phyloP scores from a whole-genome alignment of 768 basidiomycete species.

The Tephrocybe sp. region DNA sequence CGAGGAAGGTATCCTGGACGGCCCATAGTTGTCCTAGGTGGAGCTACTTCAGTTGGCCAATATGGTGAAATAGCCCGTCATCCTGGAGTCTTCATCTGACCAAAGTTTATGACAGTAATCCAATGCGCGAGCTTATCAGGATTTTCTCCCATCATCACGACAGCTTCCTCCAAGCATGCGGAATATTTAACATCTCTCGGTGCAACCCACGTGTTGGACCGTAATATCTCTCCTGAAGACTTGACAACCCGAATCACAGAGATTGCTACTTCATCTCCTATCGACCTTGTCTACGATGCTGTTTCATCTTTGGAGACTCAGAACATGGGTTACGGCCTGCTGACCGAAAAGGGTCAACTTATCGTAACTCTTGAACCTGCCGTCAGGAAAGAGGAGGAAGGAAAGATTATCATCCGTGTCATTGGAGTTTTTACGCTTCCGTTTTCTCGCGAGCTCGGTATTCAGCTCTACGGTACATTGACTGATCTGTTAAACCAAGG shows the following conservation, averaged over 20 bases:
- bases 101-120: too few species aligned
- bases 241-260: conserved; percentile 12
- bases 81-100: too few species aligned
- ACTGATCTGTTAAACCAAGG: not conserved
- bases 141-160: conserved; percentile 38
- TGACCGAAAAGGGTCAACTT: conserved; percentile 39
- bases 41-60: conserved; percentile 37
- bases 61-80: conserved; percentile 20
- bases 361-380: conserved; percentile 24
- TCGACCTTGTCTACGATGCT: not conserved
- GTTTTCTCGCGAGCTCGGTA: conserved; percentile 8
- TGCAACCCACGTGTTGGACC: conserved; percentile 35
- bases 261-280: conserved; percentile 9
- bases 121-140: conserved; percentile 37
- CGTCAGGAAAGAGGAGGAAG: conserved; percentile 11
- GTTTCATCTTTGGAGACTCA: not conserved
- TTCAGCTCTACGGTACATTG: conserved; percentile 10
- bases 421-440: conserved; percentile 2
- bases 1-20: conserved; percentile 28
- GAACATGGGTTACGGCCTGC: conserved; percentile 30
- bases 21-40: conserved; percentile 36
- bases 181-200: conserved; percentile 32
- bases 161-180: conserved; percentile 24
- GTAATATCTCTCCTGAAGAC: not conserved
- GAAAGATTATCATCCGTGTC: conserved; percentile 8